Percentiles rank a stretch among this genome's conserved stretches.
phyloP scores from a whole-genome alignment of 2,329 filamentous ascomycete genomes.

The Colletotrichum lini region DNA sequence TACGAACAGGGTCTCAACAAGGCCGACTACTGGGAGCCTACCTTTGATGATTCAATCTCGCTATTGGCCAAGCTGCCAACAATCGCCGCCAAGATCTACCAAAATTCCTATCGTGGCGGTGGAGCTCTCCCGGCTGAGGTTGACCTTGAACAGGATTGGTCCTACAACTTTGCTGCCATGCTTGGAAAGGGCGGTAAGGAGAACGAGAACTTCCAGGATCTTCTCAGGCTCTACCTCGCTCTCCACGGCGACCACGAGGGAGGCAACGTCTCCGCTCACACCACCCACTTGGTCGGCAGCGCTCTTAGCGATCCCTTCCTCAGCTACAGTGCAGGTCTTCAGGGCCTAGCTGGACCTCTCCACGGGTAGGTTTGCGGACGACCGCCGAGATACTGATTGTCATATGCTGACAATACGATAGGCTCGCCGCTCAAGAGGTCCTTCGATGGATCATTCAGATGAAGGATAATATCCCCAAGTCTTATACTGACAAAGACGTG shows the following conservation, averaged over 20 bases:
- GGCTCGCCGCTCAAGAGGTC: conserved; percentile 96
- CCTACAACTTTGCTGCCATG: conserved; percentile 98
- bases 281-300: conserved; percentile 94
- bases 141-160: conserved; percentile 93
- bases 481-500: conserved; percentile 86
- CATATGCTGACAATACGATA: conserved; percentile 45
- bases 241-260: conserved; percentile 99
- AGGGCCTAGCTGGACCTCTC: conserved; percentile 91
- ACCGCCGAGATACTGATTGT: neutral
- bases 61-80: conserved; percentile 96
- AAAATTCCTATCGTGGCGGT: conserved; percentile 85
- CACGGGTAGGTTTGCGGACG: conserved; percentile 47
- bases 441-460: conserved; percentile 97
- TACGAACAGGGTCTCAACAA: conserved; percentile 94
- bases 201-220: conserved; percentile 95
- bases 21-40: conserved; percentile 98
- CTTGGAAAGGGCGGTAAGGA: conserved; percentile 90
- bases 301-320: conserved; percentile 96
- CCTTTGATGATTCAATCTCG: conserved; percentile 94
- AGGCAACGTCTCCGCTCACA: conserved; percentile 95
- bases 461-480: conserved; percentile 86
- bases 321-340: conserved; percentile 94
- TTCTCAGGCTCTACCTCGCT: conserved; percentile 93
- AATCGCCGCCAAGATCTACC: conserved; percentile 97
- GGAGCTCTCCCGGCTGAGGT: conserved; percentile 82